Conservation (phyloP, 106 monocot species). For the Apostasia ramifera region DNA sequence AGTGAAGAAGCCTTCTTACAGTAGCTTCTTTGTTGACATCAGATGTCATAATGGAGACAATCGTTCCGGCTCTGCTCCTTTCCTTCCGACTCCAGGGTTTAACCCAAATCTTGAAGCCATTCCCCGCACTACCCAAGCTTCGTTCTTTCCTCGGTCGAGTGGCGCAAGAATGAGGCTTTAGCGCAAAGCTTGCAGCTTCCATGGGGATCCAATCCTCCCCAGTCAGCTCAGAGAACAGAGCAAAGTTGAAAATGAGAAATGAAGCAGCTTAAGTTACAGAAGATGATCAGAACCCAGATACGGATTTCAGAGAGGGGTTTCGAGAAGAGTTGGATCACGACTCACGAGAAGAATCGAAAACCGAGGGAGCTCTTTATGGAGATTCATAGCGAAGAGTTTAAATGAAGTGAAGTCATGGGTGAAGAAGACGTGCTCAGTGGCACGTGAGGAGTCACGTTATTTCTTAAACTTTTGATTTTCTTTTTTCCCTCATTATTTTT, state of each 20-base stretch:
- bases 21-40: constrained; percentile 28
- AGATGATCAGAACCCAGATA: not conserved
- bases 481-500: too few species aligned
- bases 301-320: not conserved
- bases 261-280: not conserved
- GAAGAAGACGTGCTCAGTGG: too few species aligned
- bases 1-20: constrained; percentile 10
- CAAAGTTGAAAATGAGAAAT: not conserved
- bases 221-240: not conserved
- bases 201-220: constrained; percentile 1
- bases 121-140: constrained; percentile 10
- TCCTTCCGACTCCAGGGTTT: constrained; percentile 3
- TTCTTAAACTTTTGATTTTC: too few species aligned
- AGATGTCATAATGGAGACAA: constrained; percentile 32
- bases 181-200: constrained; percentile 10
- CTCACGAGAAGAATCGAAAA: constrained; percentile 2
- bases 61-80: not conserved
- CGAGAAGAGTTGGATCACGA: not conserved
- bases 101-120: constrained; percentile 3
- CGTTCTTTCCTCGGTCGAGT: not conserved
- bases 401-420: too few species aligned
- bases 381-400: too few species aligned
- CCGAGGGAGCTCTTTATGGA: not conserved
- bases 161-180: constrained; percentile 15
- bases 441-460: too few species aligned